Base-by-base conservation (phyloP, 306 rosid genomes). In the Vachellia pachyceras region DNA sequence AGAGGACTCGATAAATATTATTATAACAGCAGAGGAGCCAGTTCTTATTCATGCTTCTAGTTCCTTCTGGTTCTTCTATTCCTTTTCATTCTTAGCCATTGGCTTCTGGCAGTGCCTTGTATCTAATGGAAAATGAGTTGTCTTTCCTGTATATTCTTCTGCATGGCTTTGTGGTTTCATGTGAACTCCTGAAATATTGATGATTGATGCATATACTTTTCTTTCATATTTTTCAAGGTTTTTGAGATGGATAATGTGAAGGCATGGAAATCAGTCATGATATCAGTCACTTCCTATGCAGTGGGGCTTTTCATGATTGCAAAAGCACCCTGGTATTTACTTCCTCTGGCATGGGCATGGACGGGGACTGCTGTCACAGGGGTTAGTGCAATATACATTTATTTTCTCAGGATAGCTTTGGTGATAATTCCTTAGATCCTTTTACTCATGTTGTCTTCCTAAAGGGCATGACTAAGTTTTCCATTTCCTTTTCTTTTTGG, bases 331-430 rank as follows among this genome's bases (percentile, higher is more conserved):
- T 95, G 96, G 98, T 95, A 95, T 87, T 88, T 95, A 63, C 99
- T 95, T 83, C 98, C 99, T 85, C 83, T 95, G 80, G 99, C 99
- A 77, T 95, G 99, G 99, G 99, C 94, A 22, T 95, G 98, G 98
- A 95, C 98, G 1, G 99, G 99, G 63, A 95, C 98, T 86, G 99
- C 98, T 66, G 11, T 89, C 81, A 95, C 98, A 25, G 99, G 99
- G 98, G 99, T 91, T 79, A 82, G 98, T 90, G 83, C 86, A 54
- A 10, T 60, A 55, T 47, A n/a, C 64, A 61, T 78, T 29, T 80
- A n/a, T 78, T 79, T 60, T 45, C 37, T 36, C 64, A 42, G 72
- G 13, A 57, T 57, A n/a, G 47, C 76, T 69, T 80, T 68, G 18
- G 76, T 68, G 9, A 40, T 35, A 13, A 25, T 63, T 49, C 33